Evolutionary conservation across 78 protist genomes (phyloP).

Genomic region (Dictyostelium brefeldianum): DNA sequence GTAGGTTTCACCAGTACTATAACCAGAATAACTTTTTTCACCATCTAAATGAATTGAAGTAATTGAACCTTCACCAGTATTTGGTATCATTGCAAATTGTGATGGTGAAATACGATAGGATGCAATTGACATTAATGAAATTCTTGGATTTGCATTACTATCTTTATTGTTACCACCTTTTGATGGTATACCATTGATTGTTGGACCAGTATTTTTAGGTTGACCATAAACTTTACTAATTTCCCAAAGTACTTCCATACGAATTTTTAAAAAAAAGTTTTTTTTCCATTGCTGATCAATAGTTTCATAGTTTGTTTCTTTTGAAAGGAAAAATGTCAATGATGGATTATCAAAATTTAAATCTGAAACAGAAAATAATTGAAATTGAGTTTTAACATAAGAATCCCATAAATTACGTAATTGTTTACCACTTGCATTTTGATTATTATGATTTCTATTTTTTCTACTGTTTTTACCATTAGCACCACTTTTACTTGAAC

Average conservation of each 20-base stretch:
- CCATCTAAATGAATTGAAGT: conserved; percentile 16
- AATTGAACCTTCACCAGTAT: not conserved
- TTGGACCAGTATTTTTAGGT: conserved; percentile 24
- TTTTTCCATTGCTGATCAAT: conserved; percentile 45
- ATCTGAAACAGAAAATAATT: not conserved
- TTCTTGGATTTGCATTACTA: not conserved
- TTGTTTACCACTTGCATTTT: not conserved
- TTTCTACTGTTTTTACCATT: too few species aligned
- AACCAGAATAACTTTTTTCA: not conserved
- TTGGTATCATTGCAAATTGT: conserved; percentile 35
- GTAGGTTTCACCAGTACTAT: conserved; percentile 12
- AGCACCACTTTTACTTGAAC: not conserved
- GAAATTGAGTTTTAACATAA: conserved; percentile 49
- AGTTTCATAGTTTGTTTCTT: conserved; percentile 60
- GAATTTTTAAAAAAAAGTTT: conserved; percentile 35
- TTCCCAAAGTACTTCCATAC: conserved; percentile 62
- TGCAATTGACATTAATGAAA: conserved; percentile 29
- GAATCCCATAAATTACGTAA: conserved; percentile 29
- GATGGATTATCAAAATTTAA: conserved; percentile 27
- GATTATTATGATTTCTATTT: not conserved
- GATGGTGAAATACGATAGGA: conserved; percentile 50
- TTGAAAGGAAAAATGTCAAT: conserved; percentile 24
- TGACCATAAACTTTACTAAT: conserved; percentile 14
- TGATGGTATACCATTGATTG: not conserved
- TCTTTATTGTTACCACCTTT: not conserved